A percentile compares a stretch with the other conserved stretches of the same genome.
phyloP scores from a whole-genome alignment of 192 early-diverging fungal genomes.

The Backusella westeae region DNA sequence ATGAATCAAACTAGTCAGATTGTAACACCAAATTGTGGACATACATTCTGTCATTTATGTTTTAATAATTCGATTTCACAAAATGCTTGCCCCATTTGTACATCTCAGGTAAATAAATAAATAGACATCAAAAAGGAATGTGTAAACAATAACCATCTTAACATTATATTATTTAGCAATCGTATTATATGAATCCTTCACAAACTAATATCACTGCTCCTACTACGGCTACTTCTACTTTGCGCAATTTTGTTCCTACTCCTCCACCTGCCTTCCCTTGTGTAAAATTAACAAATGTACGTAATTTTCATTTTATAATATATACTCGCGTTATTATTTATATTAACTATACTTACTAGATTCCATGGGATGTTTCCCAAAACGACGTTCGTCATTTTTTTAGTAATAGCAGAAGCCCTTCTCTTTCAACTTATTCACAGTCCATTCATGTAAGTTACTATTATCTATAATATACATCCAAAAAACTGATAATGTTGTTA shows the following conservation, averaged over 20 bases:
- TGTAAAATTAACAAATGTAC: slow-evolving; percentile 18
- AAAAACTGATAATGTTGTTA: neutral
- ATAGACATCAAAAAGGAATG: neutral
- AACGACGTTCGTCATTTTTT: slow-evolving; percentile 50
- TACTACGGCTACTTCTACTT: neutral
- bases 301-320: neutral
- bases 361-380: slow-evolving; percentile 62
- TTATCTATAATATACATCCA: neutral
- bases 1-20: neutral
- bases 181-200: neutral
- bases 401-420: slow-evolving; percentile 38
- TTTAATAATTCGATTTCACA: neutral
- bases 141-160: neutral
- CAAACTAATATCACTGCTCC: neutral
- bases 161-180: neutral
- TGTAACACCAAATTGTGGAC: neutral
- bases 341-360: slow-evolving; percentile 19
- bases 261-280: neutral
- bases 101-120: slow-evolving; percentile 1
- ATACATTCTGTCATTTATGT: neutral
- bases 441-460: slow-evolving; percentile 47
- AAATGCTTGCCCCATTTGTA: neutral
- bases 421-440: slow-evolving; percentile 42
- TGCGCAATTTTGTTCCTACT: neutral
- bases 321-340: no score